A percentile compares a stretch with the other conserved stretches of the same genome.
Conservation (phyloP, 2,329 filamentous ascomycete genomes). For the Alternaria novae-zelandiae region DNA sequence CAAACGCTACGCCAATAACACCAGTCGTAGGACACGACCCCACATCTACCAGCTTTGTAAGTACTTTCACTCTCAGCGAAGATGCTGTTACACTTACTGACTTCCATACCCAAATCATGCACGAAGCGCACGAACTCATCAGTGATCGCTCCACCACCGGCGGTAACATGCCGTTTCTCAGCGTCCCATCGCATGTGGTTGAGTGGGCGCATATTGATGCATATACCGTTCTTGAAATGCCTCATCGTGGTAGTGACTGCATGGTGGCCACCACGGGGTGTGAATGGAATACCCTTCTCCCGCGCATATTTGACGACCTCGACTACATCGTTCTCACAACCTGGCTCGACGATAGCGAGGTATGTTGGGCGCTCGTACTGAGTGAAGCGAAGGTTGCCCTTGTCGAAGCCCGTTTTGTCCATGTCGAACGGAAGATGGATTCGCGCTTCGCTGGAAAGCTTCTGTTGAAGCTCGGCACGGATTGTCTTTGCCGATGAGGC, state of each 20-base stretch:
- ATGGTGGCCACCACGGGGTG: conserved; percentile 9
- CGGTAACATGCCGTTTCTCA: neutral
- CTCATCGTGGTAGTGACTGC: conserved; percentile 7
- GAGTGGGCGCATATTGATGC: conserved; percentile 8
- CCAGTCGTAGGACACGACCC: conserved; percentile 10
- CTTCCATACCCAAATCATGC: conserved; percentile 8
- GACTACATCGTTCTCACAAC: conserved; percentile 1
- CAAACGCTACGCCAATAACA: conserved; percentile 9
- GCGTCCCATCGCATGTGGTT: conserved; percentile 9
- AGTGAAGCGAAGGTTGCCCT: conserved; percentile 7
- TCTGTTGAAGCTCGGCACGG: conserved; percentile 5
- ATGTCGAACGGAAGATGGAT: neutral
- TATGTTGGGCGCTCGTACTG: conserved; percentile 10
- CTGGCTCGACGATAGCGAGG: conserved; percentile 6
- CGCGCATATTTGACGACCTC: conserved; percentile 6
- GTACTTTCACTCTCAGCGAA: neutral
- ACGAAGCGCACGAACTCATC: conserved; percentile 9
- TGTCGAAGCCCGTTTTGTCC: conserved; percentile 1
- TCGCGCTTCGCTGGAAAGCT: neutral
- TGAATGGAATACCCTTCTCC: conserved; percentile 6
- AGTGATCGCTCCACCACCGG: conserved; percentile 1
- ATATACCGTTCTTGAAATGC: conserved; percentile 4
- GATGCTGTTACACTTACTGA: conserved; percentile 1
- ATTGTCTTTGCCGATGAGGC: neutral
- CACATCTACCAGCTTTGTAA: neutral